A percentile compares a stretch with the other conserved stretches of the same genome.
Evolutionary conservation across 495 filamentous ascomycete genomes (phyloP).

Genomic region (Hyphodiscus hymeniophilus): DNA sequence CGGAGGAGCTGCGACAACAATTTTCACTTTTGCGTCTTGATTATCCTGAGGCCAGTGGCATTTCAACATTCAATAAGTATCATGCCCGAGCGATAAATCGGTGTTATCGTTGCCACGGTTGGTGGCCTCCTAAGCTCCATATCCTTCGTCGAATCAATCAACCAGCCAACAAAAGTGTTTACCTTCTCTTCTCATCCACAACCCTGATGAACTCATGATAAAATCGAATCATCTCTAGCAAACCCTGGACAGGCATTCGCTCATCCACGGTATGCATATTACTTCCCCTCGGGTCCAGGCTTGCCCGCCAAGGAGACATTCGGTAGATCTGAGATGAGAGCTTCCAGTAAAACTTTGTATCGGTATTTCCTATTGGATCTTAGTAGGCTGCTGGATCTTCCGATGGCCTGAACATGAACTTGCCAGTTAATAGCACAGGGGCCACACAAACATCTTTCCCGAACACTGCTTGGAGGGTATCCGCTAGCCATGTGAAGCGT

Average conservation of each 20-base stretch:
- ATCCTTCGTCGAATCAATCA: background rate
- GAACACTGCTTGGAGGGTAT: conserved; percentile 53
- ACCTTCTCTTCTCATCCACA: conserved; percentile 3
- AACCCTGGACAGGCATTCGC: conserved; percentile 25
- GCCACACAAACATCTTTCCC: conserved; percentile 51
- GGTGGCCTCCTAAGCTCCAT: too few relatives aligned
- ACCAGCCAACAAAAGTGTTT: background rate
- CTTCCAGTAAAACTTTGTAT: conserved; percentile 63
- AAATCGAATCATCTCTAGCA: conserved; percentile 3
- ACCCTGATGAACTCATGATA: conserved; percentile 1
- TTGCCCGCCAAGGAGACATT: conserved; percentile 38
- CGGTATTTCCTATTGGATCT: conserved; percentile 43
- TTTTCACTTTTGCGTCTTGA: conserved; percentile 47
- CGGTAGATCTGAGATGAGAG: conserved; percentile 57
- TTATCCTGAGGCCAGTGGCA: conserved; percentile 33
- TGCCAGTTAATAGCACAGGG: conserved; percentile 60
- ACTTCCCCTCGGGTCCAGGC: conserved; percentile 27
- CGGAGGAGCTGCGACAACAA: conserved; percentile 49
- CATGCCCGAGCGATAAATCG: conserved; percentile 32
- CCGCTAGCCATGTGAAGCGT: conserved; percentile 43
- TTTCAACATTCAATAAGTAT: conserved; percentile 36
- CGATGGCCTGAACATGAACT: too few relatives aligned
- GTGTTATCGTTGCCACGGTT: too few relatives aligned
- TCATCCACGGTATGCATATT: conserved; percentile 58
- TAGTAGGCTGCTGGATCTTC: too few relatives aligned